Base-by-base conservation (phyloP, 768 basidiomycete genomes). In the Hysterangium stoloniferum region DNA sequence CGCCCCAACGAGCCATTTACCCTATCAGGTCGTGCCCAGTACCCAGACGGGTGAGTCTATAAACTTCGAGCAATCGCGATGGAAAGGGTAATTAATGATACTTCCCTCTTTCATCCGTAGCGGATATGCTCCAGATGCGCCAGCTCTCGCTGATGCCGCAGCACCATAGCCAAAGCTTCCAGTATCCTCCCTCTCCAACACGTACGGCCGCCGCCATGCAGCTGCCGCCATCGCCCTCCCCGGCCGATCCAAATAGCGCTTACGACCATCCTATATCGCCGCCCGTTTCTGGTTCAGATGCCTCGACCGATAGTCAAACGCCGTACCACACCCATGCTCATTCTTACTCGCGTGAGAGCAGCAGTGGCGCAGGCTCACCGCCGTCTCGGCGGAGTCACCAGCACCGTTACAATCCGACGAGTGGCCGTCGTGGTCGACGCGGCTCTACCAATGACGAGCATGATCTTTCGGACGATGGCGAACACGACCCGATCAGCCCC, bases 221-320 rank as follows among this genome's bases (percentile, higher is more conserved):
- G 27, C 33, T 47, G 13, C 52, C 45, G 9, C 52, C 52, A 20
- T 66, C 69, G 54, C 65, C 86, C 59, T 84, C 87, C 62, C 82
- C 86, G 62, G 81, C 81, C 60, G 78, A 82, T 58, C 83, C 83
- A 56, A 79, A 84, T 67, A 77, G 82, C 71, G 77, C 85, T 70
- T 88, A 89, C 68, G 85, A 86, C 71, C 49, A 51, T 19, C 82
- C 86, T 64, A 71, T 88, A 60, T 87, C 86, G 51, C 87, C 87
- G 64, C 85, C 84, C 70, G 74, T 87, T 64, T 89, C 86, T 73
- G 86, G 86, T 71, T 89, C 87, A 71, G 87, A 90, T 70, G 86
- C 85, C 64, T 89, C 87, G 62, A 84, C 75, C 59, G 86, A 88
- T 29, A 13, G 45, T 35, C 54, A 53, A 20, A 48, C 61, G 66